Evolutionary conservation across 805 yeast species (phyloP).

Genomic region (Candida silvatica): DNA sequence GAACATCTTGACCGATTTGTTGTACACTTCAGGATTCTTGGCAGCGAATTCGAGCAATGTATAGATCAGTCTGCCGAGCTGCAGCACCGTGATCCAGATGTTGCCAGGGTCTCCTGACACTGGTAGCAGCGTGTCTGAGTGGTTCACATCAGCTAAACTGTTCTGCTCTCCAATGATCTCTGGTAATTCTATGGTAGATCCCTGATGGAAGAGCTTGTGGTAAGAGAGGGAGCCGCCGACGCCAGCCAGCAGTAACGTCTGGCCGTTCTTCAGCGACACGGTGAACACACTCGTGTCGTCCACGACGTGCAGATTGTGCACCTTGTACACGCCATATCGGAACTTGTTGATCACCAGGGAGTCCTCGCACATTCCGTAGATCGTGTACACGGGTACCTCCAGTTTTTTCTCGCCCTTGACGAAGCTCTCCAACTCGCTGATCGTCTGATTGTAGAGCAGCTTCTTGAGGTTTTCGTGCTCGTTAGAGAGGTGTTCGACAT

Average conservation of each 20-base stretch:
- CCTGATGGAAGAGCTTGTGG: conserved; percentile 61
- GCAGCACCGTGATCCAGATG: conserved; percentile 66
- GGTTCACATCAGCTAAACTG: conserved; percentile 14
- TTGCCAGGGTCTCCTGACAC: conserved; percentile 59
- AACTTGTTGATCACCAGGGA: conserved; percentile 57
- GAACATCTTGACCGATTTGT: conserved; percentile 47
- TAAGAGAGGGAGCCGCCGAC: conserved; percentile 65
- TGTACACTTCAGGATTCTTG: conserved; percentile 20
- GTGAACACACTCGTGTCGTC: conserved; percentile 47
- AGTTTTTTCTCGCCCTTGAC: conserved; percentile 33
- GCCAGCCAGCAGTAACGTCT: conserved; percentile 51
- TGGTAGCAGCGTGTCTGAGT: conserved; percentile 30
- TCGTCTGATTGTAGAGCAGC: conserved; percentile 25
- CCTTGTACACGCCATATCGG: conserved; percentile 39
- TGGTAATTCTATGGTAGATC: conserved; percentile 31
- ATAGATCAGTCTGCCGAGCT: conserved; percentile 56
- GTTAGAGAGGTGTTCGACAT: conserved; percentile 28
- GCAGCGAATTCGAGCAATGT: conserved; percentile 32
- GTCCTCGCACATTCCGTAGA: conserved; percentile 74
- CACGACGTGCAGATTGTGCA: conserved; percentile 51
- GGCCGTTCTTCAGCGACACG: conserved; percentile 31
- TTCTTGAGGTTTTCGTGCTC: conserved; percentile 29
- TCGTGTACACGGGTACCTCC: conserved; percentile 62
- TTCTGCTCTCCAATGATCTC: conserved; percentile 21
- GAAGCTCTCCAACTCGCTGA: conserved; percentile 46